Evolutionary conservation across 495 filamentous ascomycete species (phyloP).

Genomic region (Neurospora tetrasperma): DNA sequence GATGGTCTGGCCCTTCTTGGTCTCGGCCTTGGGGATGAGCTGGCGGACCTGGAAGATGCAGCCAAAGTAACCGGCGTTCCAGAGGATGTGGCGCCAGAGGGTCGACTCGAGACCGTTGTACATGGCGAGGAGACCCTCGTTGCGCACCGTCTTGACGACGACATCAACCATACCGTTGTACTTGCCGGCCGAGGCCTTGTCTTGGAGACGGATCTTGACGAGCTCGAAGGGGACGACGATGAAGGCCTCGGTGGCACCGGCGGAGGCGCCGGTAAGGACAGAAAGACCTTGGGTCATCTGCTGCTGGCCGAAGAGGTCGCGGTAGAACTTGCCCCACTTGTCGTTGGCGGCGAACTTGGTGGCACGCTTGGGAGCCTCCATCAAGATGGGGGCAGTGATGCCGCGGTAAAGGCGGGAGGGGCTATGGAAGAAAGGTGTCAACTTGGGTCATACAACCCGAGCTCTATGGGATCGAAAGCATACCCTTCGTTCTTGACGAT

Average conservation of each 20-base stretch:
- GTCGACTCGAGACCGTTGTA: slow-evolving; percentile 97
- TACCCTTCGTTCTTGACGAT: slow-evolving; percentile 93
- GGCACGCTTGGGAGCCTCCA: slow-evolving; percentile 97
- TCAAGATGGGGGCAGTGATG: slow-evolving; percentile 89
- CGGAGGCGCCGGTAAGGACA: slow-evolving; percentile 83
- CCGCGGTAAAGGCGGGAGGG: slow-evolving; percentile 88
- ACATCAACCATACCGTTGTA: slow-evolving; percentile 92
- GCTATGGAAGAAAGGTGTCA: slow-evolving; percentile 33
- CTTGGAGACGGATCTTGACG: slow-evolving; percentile 93
- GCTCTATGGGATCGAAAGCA: slow-evolving; percentile 5
- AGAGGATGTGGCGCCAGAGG: slow-evolving; percentile 91
- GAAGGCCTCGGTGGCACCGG: slow-evolving; percentile 91
- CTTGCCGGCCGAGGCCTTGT: slow-evolving; percentile 85
- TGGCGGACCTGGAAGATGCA: slow-evolving; percentile 92
- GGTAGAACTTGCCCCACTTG: slow-evolving; percentile 90
- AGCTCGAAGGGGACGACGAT: slow-evolving; percentile 86
- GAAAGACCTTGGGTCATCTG: slow-evolving; percentile 89
- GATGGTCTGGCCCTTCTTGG: slow-evolving; percentile 67
- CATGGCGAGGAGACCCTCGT: slow-evolving; percentile 77
- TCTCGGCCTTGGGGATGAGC: slow-evolving; percentile 65
- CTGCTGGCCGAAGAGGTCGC: slow-evolving; percentile 63
- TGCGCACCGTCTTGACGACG: slow-evolving; percentile 65
- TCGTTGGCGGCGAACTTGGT: slow-evolving; percentile 99
- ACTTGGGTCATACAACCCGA: background rate
- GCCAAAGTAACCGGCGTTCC: slow-evolving; percentile 97